These are phyloP conservation scores for Miscanthus lutarioriparius DNA, from an alignment of 176 grass and related monocot genomes.

Conservation along the genomic window DNA sequence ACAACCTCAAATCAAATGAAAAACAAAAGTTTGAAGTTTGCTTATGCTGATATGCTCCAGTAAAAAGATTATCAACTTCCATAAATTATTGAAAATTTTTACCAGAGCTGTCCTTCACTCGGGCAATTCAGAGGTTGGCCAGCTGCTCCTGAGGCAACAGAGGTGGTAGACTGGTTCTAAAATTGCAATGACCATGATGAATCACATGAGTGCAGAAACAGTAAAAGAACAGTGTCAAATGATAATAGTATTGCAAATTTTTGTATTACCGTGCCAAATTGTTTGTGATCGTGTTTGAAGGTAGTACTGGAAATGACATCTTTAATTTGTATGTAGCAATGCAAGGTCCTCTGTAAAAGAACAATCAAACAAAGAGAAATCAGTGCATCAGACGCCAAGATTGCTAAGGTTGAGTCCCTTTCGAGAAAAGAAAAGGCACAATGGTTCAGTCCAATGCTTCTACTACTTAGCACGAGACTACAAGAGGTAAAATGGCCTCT, in stretches of 20 bases:
- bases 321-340: background rate
- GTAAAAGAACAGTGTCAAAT: background rate
- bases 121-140: background rate
- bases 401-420: background rate
- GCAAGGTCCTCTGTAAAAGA: background rate
- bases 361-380: background rate
- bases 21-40: background rate
- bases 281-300: background rate
- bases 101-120: background rate
- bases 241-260: background rate
- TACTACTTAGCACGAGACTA: background rate
- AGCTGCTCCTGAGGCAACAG: background rate
- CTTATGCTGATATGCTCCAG: background rate
- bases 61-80: background rate
- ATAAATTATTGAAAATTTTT: constrained; percentile 8
- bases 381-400: background rate
- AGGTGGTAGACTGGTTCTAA: background rate
- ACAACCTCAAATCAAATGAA: background rate
- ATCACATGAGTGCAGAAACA: background rate
- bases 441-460: background rate
- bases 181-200: background rate
- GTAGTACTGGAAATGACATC: background rate
- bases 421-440: background rate
- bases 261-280: background rate
- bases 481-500: background rate